Conservation (phyloP, 1,284 basidiomycete species). For the Cystobasidiaceae sp. region DNA sequence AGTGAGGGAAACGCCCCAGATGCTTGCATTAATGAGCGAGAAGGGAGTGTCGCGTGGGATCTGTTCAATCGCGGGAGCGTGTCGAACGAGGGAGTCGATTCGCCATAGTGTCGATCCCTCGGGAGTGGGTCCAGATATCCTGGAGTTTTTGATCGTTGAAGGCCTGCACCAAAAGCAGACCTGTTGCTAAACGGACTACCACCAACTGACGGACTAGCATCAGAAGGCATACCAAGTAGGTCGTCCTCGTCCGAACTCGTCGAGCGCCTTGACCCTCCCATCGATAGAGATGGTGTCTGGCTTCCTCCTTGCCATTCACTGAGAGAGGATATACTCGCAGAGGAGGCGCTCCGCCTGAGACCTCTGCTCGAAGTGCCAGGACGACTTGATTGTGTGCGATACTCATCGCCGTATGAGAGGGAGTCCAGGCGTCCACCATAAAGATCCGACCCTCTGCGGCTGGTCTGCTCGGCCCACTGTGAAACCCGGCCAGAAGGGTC, state of each 20-base stretch:
- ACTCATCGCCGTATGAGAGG: neutral
- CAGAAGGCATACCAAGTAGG: constrained; percentile 1
- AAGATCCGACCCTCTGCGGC: too few species aligned
- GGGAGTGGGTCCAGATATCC: neutral
- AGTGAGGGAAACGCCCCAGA: neutral
- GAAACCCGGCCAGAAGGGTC: neutral
- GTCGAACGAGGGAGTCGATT: neutral
- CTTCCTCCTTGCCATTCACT: constrained; percentile 14
- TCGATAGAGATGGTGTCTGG: constrained; percentile 10
- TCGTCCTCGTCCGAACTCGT: constrained; percentile 2
- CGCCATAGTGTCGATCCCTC: too few species aligned
- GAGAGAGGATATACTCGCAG: constrained; percentile 1
- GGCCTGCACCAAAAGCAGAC: neutral
- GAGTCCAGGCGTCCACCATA: too few species aligned
- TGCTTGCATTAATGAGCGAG: too few species aligned
- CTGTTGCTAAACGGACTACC: neutral
- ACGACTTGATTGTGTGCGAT: neutral
- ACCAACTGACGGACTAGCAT: neutral
- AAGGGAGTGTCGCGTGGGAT: too few species aligned
- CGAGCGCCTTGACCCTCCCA: constrained; percentile 3
- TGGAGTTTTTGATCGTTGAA: neutral
- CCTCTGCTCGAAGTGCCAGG: neutral
- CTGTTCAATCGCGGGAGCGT: neutral
- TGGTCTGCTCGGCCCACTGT: too few species aligned
- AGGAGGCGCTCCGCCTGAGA: constrained; percentile 4